Evolutionary conservation across 345 rosid species (phyloP).

Genomic region (Gossypioides kirkii): DNA sequence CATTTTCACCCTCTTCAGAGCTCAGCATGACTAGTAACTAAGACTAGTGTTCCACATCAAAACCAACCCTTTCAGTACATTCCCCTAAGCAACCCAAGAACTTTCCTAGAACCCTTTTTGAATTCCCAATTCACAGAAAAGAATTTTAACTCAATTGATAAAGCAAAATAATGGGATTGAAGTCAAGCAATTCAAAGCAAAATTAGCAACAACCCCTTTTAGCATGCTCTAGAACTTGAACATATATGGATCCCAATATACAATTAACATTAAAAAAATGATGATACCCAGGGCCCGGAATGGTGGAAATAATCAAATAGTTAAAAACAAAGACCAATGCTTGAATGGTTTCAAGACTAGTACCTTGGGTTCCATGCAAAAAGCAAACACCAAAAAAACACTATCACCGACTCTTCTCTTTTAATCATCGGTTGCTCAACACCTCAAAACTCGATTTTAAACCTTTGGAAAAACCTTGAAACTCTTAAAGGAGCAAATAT

Average conservation of each 20-base stretch:
- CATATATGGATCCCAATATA: slow-evolving; percentile 6
- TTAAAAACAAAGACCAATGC: slow-evolving; percentile 25
- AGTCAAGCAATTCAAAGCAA: slow-evolving; percentile 6
- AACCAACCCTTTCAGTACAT: slow-evolving; percentile 15
- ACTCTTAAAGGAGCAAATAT: slow-evolving; percentile 24
- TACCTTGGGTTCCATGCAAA: slow-evolving; percentile 63
- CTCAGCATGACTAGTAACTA: slow-evolving; percentile 47
- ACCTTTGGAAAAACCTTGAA: slow-evolving; percentile 9
- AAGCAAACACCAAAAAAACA: slow-evolving; percentile 12
- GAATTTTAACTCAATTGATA: slow-evolving; percentile 22
- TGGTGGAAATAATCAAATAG: slow-evolving; percentile 29
- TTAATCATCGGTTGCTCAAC: slow-evolving; percentile 20
- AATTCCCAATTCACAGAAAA: slow-evolving; percentile 33
- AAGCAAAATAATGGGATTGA: neutral
- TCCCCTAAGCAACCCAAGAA: slow-evolving; percentile 24
- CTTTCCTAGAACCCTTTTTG: neutral
- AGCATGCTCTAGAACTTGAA: slow-evolving; percentile 28
- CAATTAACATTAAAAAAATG: too few relatives aligned
- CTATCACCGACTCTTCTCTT: slow-evolving; percentile 24
- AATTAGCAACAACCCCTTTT: neutral
- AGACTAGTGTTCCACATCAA: slow-evolving; percentile 34
- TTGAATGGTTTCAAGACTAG: slow-evolving; percentile 6
- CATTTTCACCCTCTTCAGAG: slow-evolving; percentile 37
- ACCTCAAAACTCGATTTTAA: slow-evolving; percentile 10
- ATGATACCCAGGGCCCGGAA: too few relatives aligned